phyloP scores from a whole-genome alignment of 805 yeast species.

The Candida railenensis region DNA sequence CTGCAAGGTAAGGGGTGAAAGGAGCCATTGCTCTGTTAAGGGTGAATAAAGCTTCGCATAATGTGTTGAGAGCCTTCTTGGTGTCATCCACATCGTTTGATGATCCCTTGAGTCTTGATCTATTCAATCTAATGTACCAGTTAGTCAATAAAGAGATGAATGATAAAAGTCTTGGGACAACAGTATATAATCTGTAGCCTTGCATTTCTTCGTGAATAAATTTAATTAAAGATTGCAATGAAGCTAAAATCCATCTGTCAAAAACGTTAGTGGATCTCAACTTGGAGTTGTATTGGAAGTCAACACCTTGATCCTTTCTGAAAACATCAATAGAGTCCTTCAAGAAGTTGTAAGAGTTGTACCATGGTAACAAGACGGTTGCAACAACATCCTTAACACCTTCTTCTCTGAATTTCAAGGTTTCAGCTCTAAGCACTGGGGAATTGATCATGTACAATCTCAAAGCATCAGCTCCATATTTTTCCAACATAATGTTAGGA shows the following conservation, averaged over 20 bases:
- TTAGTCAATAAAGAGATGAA: constrained; percentile 94
- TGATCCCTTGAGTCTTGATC: constrained; percentile 93
- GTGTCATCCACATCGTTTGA: constrained; percentile 76
- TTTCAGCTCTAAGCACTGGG: constrained; percentile 95
- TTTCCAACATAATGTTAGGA: constrained; percentile 75
- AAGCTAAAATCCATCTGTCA: constrained; percentile 97
- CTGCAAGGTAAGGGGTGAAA: constrained; percentile 95
- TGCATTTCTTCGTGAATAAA: constrained; percentile 88
- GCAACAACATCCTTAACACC: constrained; percentile 98
- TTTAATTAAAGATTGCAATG: constrained; percentile 87
- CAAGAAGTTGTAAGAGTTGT: constrained; percentile 95
- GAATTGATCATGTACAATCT: constrained; percentile 95
- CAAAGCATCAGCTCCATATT: constrained; percentile 97
- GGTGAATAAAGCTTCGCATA: constrained; percentile 85
- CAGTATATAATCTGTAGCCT: constrained; percentile 89
- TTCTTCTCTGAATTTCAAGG: constrained; percentile 95
- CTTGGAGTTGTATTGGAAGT: constrained; percentile 68
- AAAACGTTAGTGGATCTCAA: constrained; percentile 79
- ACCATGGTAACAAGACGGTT: constrained; percentile 96
- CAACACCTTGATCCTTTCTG: constrained; percentile 69
- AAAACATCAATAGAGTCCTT: constrained; percentile 88
- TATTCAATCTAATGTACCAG: constrained; percentile 98
- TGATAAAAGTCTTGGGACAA: constrained; percentile 85
- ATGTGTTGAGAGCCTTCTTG: constrained; percentile 80
- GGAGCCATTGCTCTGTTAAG: constrained; percentile 98